Conservation (phyloP, 2,329 filamentous ascomycete species). For the Exutisphaerella laricina region DNA sequence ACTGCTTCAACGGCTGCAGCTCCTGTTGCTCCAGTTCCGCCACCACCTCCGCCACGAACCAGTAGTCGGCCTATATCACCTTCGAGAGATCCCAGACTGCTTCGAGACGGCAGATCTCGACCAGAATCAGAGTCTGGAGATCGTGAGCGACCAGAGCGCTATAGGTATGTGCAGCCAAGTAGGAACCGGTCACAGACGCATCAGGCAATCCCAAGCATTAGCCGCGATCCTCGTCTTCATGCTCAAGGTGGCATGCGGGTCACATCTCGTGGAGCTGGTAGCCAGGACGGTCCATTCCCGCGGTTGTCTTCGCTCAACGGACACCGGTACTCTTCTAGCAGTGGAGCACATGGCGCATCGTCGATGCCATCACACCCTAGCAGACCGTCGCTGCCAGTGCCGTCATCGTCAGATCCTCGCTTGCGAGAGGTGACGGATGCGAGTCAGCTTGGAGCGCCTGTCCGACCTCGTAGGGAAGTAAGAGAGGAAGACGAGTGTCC, state of each 20-base stretch:
- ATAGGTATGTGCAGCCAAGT: neutral
- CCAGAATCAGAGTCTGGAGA: neutral
- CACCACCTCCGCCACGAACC: constrained; percentile 1
- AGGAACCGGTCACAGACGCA: constrained; percentile 2
- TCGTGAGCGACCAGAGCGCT: constrained; percentile 2
- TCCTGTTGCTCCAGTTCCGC: constrained; percentile 3
- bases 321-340: neutral
- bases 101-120: neutral
- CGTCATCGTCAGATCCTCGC: neutral
- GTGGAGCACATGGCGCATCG: neutral
- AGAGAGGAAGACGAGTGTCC: constrained; percentile 73
- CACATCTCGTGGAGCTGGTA: neutral
- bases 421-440: neutral
- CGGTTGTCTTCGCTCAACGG: neutral
- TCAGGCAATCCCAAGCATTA: neutral
- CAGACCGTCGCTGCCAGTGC: neutral
- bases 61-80: neutral
- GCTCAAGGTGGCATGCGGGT: constrained; percentile 2
- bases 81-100: neutral
- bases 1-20: constrained; percentile 2
- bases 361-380: neutral
- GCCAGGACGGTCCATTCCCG: neutral
- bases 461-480: constrained; percentile 28
- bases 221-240: neutral
- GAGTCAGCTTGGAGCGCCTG: constrained; percentile 2